Percentiles rank a stretch among this genome's conserved stretches.
These are phyloP conservation scores for Juncus effusus DNA, from an alignment of 176 grass and related monocot genomes.

Conservation along the genomic window DNA sequence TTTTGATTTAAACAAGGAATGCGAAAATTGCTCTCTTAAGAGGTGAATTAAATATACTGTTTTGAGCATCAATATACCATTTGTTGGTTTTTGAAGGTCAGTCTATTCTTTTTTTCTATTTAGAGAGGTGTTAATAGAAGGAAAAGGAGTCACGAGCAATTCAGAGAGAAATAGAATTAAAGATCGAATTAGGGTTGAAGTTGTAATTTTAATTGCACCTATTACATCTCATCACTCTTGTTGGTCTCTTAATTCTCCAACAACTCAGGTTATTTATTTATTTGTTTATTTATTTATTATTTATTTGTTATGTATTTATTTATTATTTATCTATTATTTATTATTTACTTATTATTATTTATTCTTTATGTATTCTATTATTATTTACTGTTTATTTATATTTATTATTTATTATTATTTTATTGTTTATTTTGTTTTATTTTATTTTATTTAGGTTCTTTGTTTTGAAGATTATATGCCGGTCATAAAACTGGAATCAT, in stretches of 20 bases:
- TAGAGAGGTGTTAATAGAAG: slow-evolving; percentile 22
- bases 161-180: slow-evolving; percentile 28
- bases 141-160: slow-evolving; percentile 12
- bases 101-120: background rate
- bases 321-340: too few species aligned
- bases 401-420: too few species aligned
- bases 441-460: slow-evolving; percentile 11
- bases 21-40: slow-evolving; percentile 7
- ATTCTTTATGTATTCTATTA: too few species aligned
- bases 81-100: background rate
- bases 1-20: slow-evolving; percentile 13
- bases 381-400: too few species aligned
- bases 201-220: slow-evolving; percentile 12
- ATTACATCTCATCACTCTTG: slow-evolving; percentile 13
- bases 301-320: too few species aligned
- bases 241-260: slow-evolving; percentile 12
- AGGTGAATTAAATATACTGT: slow-evolving; percentile 5
- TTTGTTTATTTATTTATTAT: too few species aligned
- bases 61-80: slow-evolving; percentile 6
- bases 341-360: too few species aligned
- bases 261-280: slow-evolving; percentile 8
- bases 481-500: slow-evolving; percentile 13
- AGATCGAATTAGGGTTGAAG: slow-evolving; percentile 22
- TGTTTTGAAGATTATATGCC: slow-evolving; percentile 28
- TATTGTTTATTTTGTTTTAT: too few species aligned